Base-by-base conservation (phyloP, 2,329 filamentous ascomycete species). In the Metarhizium anisopliae region DNA sequence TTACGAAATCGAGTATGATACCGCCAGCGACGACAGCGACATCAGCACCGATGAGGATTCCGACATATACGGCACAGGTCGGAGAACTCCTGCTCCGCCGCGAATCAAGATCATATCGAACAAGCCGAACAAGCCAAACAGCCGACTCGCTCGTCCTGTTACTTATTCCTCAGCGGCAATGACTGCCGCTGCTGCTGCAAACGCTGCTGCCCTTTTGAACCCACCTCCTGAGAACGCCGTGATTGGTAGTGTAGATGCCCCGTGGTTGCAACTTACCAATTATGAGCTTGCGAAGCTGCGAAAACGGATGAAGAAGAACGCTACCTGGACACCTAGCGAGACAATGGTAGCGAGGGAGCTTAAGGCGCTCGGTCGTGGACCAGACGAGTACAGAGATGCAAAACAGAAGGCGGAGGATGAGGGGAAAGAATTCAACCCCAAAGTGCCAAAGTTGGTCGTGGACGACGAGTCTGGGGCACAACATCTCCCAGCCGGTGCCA, bases 241-340 rank as follows among this genome's bases (percentile, higher is more conserved):
- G 2, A 70, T 79, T 14, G 83, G 83, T 32, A 83, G 81, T 55
- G 63, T 74, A 2, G 79, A 86, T 62, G 79, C 81, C 11, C 84
- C 84, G 0, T 87, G 84, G 84, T 73, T 86, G 29, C 82, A 83
- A 62, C 74, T 87, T 42, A 86, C 83, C 6, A 74, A 77, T 16
- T 86, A 81, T 59, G 84, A 87, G 66, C 74, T 87, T 50, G 84
- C 83, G 1, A 80, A 84, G 59, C 76, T 94, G 7, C 78, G 89
- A 58, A 94, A 94, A 72, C 80, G 87, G 18, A 94, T 94, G 89
- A 94, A 94, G 79, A 94, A 94, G 77, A 94, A 94, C 65, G 87
- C 89, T 0, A 85, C 89, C 4, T 94, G 89, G 89, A 85, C 83
- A 2, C 89, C 89, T 0, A 92, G 87, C 59, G 87, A 90, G 63